Evolutionary conservation across 1,284 basidiomycete genomes (phyloP).

Genomic region (Ganoderma boninense): DNA sequence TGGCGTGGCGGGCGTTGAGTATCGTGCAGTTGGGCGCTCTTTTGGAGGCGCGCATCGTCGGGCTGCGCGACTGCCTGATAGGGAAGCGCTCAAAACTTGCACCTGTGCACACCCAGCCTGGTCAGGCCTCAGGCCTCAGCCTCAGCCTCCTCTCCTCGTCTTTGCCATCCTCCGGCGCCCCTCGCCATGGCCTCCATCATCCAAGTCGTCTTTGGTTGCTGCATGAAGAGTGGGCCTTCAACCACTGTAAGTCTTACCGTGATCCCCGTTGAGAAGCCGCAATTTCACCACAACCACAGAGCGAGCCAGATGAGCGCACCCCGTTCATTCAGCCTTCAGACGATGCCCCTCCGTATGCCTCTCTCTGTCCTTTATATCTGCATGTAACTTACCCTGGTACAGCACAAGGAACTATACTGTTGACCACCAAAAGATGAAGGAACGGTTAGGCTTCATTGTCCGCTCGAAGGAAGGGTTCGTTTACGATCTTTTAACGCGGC

Average conservation of each 20-base stretch:
- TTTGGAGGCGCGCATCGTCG: slow-evolving; percentile 2
- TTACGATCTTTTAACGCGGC: slow-evolving; percentile 12
- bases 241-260: slow-evolving; percentile 21
- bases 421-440: slow-evolving; percentile 62
- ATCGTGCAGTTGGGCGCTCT: slow-evolving; percentile 5
- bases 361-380: slow-evolving; percentile 2
- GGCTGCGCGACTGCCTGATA: slow-evolving; percentile 24
- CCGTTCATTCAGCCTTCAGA: slow-evolving; percentile 42
- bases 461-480: slow-evolving; percentile 70
- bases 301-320: slow-evolving; percentile 41
- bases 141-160: slow-evolving; percentile 7
- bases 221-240: slow-evolving; percentile 29
- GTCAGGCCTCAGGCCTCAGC: slow-evolving; percentile 4
- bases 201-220: slow-evolving; percentile 37
- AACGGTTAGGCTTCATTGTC: slow-evolving; percentile 65
- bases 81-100: slow-evolving; percentile 28
- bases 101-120: slow-evolving; percentile 17
- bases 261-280: not conserved
- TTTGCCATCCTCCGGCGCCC: slow-evolving; percentile 22
- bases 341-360: slow-evolving; percentile 34
- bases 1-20: slow-evolving; percentile 28
- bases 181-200: slow-evolving; percentile 38
- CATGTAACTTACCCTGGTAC: not conserved
- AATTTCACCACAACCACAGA: slow-evolving; percentile 23
- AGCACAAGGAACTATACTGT: slow-evolving; percentile 42